Base-by-base conservation (phyloP, 2,329 filamentous ascomycete species). In the Trichophyton simii region DNA sequence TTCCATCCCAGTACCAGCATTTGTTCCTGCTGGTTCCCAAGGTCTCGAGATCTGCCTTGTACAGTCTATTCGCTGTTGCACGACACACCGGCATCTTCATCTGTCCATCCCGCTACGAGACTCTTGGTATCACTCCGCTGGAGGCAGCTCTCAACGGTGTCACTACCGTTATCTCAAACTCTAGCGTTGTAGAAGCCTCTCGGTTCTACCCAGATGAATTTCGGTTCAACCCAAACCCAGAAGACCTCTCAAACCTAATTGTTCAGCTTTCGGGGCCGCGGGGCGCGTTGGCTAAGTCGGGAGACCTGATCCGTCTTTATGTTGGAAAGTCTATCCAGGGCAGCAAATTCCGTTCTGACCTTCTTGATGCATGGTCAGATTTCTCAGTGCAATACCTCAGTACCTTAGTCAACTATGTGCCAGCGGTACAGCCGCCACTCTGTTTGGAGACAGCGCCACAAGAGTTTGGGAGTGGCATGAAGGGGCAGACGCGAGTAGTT, bases 61-160 rank as follows among this genome's bases (percentile, higher is more conserved):
- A 55, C 28, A 36, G 15, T 28, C 52, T 55, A 34, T 55, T 55
- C 20, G 52, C 25, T 8, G 31, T 36, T n/a, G 52, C 52, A n/a
- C 9, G 31, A 9, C 52, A 34, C 28, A 55, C 28, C 52, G 52
- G 52, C 6, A 55, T 55, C 28, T 55, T 55, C 28, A 25, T 55
- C 7, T 55, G 52, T 36, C 52, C 52, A n/a, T 55, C 52, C 18
- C 52, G 52, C 13, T 55, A 55, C 52, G 52, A 55, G 52, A 55
- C 52, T n/a, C 52, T 55, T 34, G 52, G 52, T 3, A 55, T 55
- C 18, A 55, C 52, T 9, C 52, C 52, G 5, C 18, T 55, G 28
- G 52, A 55, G 28, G 52, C 52, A n/a, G 52, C 52, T 34, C 20
- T 55, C 20, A 55, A 55, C 28, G 52, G 52, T 5, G 52, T 55